Percentiles rank a stretch among this genome's conserved stretches.
These are phyloP conservation scores for Aspergillus heteromorphus DNA, from an alignment of 495 filamentous ascomycete species.

Conservation along the genomic window DNA sequence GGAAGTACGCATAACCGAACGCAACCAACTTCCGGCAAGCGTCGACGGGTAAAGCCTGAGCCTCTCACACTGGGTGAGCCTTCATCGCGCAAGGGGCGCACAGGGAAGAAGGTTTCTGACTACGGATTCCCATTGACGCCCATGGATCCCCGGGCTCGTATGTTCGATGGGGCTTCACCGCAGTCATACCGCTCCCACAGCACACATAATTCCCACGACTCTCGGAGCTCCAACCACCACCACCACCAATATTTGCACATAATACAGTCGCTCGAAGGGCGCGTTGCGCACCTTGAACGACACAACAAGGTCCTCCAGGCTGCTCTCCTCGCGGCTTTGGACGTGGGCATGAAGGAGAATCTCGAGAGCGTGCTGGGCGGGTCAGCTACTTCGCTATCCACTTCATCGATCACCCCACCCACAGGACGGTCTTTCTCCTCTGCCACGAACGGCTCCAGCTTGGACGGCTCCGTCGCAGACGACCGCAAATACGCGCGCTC, in stretches of 20 bases:
- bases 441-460: constrained; percentile 11
- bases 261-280: constrained; percentile 27
- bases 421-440: constrained; percentile 18
- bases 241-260: constrained; percentile 12
- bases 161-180: constrained; percentile 20
- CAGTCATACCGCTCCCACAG: constrained; percentile 22
- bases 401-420: constrained; percentile 9
- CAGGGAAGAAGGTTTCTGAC: constrained; percentile 5
- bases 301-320: constrained; percentile 45
- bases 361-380: constrained; percentile 22
- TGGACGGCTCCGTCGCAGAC: constrained; percentile 2
- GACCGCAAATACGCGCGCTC: background rate
- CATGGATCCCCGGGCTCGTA: constrained; percentile 17
- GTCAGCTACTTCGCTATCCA: constrained; percentile 16
- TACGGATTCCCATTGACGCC: constrained; percentile 21
- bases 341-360: constrained; percentile 27
- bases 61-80: constrained; percentile 11
- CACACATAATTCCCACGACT: constrained; percentile 19
- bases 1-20: constrained; percentile 4
- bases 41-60: constrained; percentile 8
- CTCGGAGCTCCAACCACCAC: constrained; percentile 14
- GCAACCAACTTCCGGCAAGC: constrained; percentile 9
- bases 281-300: constrained; percentile 37
- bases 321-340: constrained; percentile 37
- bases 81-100: background rate